Evolutionary conservation across 352 stramenopile species (phyloP).

Genomic region (Thraustochytrium sp.): DNA sequence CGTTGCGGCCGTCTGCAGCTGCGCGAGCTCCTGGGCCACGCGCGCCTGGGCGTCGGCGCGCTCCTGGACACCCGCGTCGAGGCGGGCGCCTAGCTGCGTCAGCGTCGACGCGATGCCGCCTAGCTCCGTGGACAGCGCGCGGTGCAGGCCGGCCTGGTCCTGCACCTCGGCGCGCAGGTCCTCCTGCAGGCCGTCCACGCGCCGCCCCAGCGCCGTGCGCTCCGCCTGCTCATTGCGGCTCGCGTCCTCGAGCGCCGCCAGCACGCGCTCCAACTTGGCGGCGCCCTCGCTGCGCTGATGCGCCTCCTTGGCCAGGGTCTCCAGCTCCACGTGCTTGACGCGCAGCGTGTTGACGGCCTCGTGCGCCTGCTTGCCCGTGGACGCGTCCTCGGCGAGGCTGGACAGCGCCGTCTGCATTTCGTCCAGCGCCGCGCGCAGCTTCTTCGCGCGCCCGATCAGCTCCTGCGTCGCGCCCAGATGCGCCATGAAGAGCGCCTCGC

Average conservation of each 20-base stretch:
- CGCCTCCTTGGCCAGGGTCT: constrained; percentile 14
- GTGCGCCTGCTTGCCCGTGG: background rate
- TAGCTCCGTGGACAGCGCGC: background rate
- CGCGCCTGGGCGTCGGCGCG: background rate
- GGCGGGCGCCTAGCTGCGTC: background rate
- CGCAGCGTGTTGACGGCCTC: background rate
- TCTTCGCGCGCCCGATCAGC: background rate
- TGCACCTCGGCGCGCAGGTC: constrained; percentile 6
- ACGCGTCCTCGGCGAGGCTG: background rate
- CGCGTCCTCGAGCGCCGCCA: background rate
- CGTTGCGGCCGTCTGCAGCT: background rate
- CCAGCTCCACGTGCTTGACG: constrained; percentile 17
- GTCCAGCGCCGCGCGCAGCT: background rate
- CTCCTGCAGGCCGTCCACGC: background rate
- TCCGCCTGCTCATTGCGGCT: background rate
- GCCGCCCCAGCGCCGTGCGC: background rate
- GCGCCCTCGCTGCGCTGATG: constrained; percentile 18
- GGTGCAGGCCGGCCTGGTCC: background rate
- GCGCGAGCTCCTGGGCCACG: background rate
- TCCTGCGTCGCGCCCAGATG: constrained; percentile 38
- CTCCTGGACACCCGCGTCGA: background rate
- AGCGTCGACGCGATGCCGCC: background rate
- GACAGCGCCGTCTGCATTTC: background rate
- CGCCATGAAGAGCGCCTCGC: constrained; percentile 38
- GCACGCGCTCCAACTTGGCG: background rate